Base-by-base conservation (phyloP, 129 eudicot genomes). In the Calendula officinalis region DNA sequence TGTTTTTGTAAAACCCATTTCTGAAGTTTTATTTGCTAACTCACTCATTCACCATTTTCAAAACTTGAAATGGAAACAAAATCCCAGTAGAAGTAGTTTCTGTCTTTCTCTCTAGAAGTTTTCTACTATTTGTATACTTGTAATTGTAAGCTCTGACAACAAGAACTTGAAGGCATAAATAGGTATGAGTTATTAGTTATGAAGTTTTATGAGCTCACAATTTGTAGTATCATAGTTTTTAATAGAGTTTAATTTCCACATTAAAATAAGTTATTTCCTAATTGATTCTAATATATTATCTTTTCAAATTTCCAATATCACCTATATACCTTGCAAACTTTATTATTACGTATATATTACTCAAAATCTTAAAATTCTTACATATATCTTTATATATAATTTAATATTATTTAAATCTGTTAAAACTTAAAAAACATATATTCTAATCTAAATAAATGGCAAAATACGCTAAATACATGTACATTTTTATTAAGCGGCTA, bases 11-110 rank as follows among this genome's bases (percentile, higher is more conserved):
- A 70, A 35, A 22, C 70, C 80, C 84, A 75, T 77, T 45, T 83
- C 56, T 76, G 75, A 81, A 71, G 58, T 66, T 43, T 7, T 7
- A 1, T 42, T 32, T 50, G 65, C 74, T 50, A 65, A 59, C 71
- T 75, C 80, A 80, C 56, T 73, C 71, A 66, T 44, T 79, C 84
- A 75, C 75, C 86, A 83, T 76, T 75, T 73, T 64, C 68, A 56
- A 77, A 67, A 78, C 68, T 27, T 55, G 56, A 65, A 54, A 36
- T 56, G 78, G 77, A 62, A 79, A 71, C 73, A 73, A 72, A 76
- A 55, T 11, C 55, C 64, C 41, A 39, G 38, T 68, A 42, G 67
- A 70, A 42, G 37, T 11, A 32, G 58, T 22, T 48, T 67, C 39
- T 62, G 45, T 40, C 56, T 14, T 36, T 56, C 27, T 75, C 70